Percentiles rank a stretch among this genome's conserved stretches.
These are phyloP conservation scores for Podaxis carcinomalis DNA, from an alignment of 768 basidiomycete genomes.

Conservation along the genomic window DNA sequence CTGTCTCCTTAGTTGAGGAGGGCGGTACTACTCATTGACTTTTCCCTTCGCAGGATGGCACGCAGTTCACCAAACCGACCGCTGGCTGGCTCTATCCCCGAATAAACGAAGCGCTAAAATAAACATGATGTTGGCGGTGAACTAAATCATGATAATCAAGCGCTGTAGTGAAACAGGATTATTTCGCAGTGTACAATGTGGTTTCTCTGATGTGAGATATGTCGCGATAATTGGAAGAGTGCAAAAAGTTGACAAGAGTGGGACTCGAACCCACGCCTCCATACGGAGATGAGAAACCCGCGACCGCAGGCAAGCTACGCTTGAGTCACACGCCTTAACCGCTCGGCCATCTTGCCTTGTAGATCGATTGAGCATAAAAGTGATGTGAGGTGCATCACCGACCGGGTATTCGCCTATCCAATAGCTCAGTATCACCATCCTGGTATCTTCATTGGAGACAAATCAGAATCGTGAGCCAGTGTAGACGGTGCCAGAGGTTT, in stretches of 20 bases:
- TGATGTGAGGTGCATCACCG: too few relatives aligned
- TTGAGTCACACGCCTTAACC: conserved; percentile 15
- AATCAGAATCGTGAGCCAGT: too few relatives aligned
- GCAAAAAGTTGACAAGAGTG: conserved; percentile 29
- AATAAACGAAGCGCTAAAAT: not conserved
- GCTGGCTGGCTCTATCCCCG: not conserved
- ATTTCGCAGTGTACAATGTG: too few relatives aligned
- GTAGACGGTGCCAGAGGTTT: too few relatives aligned
- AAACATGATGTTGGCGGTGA: not conserved
- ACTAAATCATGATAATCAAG: not conserved
- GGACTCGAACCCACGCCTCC: conserved; percentile 32
- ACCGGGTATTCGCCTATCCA: too few relatives aligned
- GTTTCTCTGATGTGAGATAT: too few relatives aligned
- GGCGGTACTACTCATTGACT: not conserved
- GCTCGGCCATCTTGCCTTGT: conserved; percentile 16
- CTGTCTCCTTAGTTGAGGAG: not conserved
- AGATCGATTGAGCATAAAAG: fast-evolving
- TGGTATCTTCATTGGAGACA: too few relatives aligned
- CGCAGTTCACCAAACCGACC: not conserved
- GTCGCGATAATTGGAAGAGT: too few relatives aligned
- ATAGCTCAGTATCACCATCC: too few relatives aligned
- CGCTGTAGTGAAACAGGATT: too few relatives aligned
- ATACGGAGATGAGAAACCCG: conserved; percentile 29
- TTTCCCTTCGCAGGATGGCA: not conserved
- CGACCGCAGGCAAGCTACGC: conserved; percentile 21